Evolutionary conservation across 805 yeast species (phyloP).

Genomic region (Saturnispora halmiae): DNA sequence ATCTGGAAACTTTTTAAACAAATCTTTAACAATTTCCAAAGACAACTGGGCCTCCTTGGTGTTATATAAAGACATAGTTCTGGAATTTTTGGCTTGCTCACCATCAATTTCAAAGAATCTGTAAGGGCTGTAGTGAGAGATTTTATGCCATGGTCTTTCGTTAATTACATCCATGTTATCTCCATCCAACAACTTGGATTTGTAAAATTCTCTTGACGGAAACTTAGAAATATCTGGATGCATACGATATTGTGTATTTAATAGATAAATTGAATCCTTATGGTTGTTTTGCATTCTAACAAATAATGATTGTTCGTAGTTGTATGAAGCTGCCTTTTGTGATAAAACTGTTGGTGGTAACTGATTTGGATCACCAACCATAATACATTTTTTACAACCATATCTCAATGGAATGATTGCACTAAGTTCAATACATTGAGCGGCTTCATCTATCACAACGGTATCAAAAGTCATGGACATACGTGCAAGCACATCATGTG

Average conservation of each 20-base stretch:
- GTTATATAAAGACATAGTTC: slow-evolving; percentile 66
- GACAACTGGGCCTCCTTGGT: slow-evolving; percentile 64
- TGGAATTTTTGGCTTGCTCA: slow-evolving; percentile 52
- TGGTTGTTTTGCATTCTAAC: slow-evolving; percentile 79
- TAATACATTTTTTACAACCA: slow-evolving; percentile 81
- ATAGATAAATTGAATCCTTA: slow-evolving; percentile 52
- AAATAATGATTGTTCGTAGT: slow-evolving; percentile 86
- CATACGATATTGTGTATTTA: slow-evolving; percentile 95
- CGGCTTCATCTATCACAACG: slow-evolving; percentile 93
- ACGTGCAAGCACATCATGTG: slow-evolving; percentile 74
- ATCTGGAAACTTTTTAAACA: slow-evolving; percentile 41
- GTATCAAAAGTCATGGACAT: slow-evolving; percentile 76
- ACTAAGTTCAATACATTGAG: slow-evolving; percentile 91
- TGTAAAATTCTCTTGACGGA: slow-evolving; percentile 79
- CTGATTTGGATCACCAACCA: slow-evolving; percentile 99
- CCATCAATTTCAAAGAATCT: slow-evolving; percentile 65
- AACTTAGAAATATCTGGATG: slow-evolving; percentile 84
- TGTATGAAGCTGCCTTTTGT: slow-evolving; percentile 67
- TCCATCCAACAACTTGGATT: slow-evolving; percentile 68
- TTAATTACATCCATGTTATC: slow-evolving; percentile 55
- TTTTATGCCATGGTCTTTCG: slow-evolving; percentile 65
- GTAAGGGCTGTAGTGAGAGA: slow-evolving; percentile 58
- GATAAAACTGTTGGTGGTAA: slow-evolving; percentile 95
- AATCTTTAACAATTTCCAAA: slow-evolving; percentile 48
- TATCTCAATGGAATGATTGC: slow-evolving; percentile 86